Percentiles rank a stretch among this genome's conserved stretches.
Evolutionary conservation across 2,329 filamentous ascomycete genomes (phyloP).

Genomic region (Colletotrichum simmondsii): DNA sequence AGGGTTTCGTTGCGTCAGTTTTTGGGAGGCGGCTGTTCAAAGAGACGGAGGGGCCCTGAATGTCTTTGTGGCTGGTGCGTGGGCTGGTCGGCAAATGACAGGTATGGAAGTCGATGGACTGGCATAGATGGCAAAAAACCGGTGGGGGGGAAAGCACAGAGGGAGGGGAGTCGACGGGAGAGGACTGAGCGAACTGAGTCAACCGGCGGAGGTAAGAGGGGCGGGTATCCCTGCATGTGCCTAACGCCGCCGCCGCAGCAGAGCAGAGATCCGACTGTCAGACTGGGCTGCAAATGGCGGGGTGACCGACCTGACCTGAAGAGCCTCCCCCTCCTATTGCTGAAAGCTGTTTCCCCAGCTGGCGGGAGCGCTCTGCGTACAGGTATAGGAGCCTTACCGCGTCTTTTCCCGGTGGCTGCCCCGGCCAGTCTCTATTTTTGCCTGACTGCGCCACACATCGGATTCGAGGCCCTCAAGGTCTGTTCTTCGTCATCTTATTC

Average conservation of each 20-base stretch:
- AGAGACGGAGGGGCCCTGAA: neutral
- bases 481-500: neutral
- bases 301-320: neutral
- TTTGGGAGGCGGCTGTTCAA: conserved; percentile 7
- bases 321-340: neutral
- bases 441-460: conserved; percentile 23
- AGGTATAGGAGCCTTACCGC: too few relatives aligned
- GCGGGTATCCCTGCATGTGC: conserved; percentile 31
- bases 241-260: conserved; percentile 8
- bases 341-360: neutral
- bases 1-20: conserved; percentile 27
- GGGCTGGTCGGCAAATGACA: conserved; percentile 23
- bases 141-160: too few relatives aligned
- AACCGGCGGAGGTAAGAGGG: conserved; percentile 41
- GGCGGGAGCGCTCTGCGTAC: too few relatives aligned
- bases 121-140: conserved; percentile 39
- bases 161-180: neutral
- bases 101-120: conserved; percentile 41
- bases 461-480: neutral
- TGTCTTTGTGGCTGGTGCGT: conserved; percentile 17
- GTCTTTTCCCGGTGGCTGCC: neutral
- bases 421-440: neutral
- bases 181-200: conserved; percentile 38
- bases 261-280: neutral
- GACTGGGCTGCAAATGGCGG: neutral